Percentiles rank a stretch among this genome's conserved stretches.
Evolutionary conservation across 2,329 filamentous ascomycete species (phyloP).

Genomic region (Botrytis pseudocinerea): DNA sequence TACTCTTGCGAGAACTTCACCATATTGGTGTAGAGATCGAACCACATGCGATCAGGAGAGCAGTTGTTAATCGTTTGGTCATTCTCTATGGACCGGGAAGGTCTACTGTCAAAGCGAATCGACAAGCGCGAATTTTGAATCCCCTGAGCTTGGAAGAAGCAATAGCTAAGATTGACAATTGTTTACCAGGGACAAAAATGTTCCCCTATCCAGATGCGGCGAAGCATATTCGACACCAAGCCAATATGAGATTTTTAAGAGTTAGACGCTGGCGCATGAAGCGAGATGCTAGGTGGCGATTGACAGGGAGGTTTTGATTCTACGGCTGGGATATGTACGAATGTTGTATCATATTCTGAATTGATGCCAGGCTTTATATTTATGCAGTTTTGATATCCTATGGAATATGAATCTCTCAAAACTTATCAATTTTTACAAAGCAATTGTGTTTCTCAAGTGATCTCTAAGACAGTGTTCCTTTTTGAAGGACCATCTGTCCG

Average conservation of each 20-base stretch:
- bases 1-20: constrained; percentile 34
- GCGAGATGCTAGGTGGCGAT: constrained; percentile 5
- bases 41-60: constrained; percentile 25
- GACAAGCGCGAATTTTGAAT: constrained; percentile 23
- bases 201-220: constrained; percentile 9
- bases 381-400: not conserved
- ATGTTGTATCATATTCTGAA: not conserved
- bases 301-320: constrained; percentile 2
- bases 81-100: constrained; percentile 34
- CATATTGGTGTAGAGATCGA: constrained; percentile 31
- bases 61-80: constrained; percentile 35
- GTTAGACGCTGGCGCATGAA: constrained; percentile 2
- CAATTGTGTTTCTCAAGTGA: not conserved
- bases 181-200: constrained; percentile 28
- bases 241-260: constrained; percentile 5
- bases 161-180: constrained; percentile 30
- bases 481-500: not conserved
- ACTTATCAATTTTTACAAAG: not conserved
- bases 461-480: not conserved
- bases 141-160: constrained; percentile 26
- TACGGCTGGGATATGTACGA: not conserved
- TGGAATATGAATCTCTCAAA: not conserved
- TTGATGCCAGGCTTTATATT: not conserved
- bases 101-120: constrained; percentile 32
- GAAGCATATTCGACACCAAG: constrained; percentile 10